Evolutionary conservation across 768 basidiomycete species (phyloP), one percentile per base, ranked within the genome.

Genomic region (Boletellus emodensis): DNA sequence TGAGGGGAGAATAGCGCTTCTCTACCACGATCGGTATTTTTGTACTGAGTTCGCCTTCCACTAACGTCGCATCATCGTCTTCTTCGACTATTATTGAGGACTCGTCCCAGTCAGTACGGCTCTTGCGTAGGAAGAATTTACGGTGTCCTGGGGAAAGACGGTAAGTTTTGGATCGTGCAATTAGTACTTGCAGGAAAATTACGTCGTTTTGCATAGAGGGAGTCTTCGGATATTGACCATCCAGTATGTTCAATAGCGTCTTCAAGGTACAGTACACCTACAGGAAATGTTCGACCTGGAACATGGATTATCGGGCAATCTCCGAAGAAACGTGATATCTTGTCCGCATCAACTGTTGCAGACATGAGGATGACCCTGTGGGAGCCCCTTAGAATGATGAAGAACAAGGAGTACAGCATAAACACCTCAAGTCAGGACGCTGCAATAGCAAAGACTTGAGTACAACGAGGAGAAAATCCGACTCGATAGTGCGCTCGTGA

Each of bases 401-500:
- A 28, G 18, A 6, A 37, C 24, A 41, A 18, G 6, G 44, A 44
- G 6, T 2, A n/a, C 40, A 12, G 15, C 32, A 34, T 7, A 64
- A 75, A 51, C 56, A 88, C 93, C 90, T 94, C n/a, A 99, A 73
- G 59, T 95, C 84, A 43, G 84, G 79, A 22, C 90, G 79, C 55
- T 85, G 81, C 48, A 77, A 70, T 45, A 96, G 68, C 32, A 98
- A 71, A 14, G 88, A 84, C 68, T 91, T 93, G 46, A 99, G 76
- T 6, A 97, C 91, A 57, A 97, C 92, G 30, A 99, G 75, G 30
- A 99, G 78, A 71, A 99, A 99, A 67, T 98, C 95, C 0, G 92
- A 94, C 64, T 99, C 95, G 57, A 99, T 96, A 7, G 86, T 91
- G 18, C 95, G 85, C 72, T 99, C 95, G 61, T 99, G 95, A 41